phyloP scores from a whole-genome alignment of 768 basidiomycete species.

The Gymnopilus junonius region DNA sequence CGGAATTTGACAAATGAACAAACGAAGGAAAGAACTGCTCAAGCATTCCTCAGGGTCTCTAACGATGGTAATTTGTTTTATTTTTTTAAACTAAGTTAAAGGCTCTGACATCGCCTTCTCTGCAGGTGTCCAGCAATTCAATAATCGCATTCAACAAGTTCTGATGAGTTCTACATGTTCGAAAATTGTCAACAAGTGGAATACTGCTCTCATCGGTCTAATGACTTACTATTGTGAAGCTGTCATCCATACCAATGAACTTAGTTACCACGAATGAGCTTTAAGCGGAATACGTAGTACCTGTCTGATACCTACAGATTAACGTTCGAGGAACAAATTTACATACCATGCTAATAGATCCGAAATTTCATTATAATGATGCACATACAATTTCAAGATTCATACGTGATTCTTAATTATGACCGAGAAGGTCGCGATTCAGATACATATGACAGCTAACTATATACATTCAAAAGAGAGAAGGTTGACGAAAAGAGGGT shows the following conservation, averaged over 20 bases:
- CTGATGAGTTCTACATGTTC: slow-evolving; percentile 99
- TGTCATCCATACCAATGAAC: slow-evolving; percentile 95
- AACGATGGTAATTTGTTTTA: slow-evolving; percentile 72
- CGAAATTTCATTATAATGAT: no score
- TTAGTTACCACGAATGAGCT: no score
- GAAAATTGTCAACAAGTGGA: slow-evolving; percentile 99
- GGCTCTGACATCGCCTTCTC: background rate
- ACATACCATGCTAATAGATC: no score
- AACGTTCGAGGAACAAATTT: no score
- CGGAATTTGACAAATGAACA: slow-evolving; percentile 98
- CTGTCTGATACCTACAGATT: no score
- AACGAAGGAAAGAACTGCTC: slow-evolving; percentile 96
- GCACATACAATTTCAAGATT: no score
- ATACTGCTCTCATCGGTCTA: slow-evolving; percentile 91
- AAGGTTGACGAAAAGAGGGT: no score
- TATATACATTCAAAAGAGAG: no score
- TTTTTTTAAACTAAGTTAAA: background rate
- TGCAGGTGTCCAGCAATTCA: slow-evolving; percentile 91
- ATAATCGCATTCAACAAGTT: slow-evolving; percentile 95
- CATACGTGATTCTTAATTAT: no score
- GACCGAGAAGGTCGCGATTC: no score
- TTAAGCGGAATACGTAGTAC: no score
- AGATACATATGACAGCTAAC: no score
- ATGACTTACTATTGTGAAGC: slow-evolving; percentile 99
- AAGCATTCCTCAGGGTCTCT: slow-evolving; percentile 96